Evolutionary conservation across 768 basidiomycete genomes (phyloP), one percentile per base, ranked within the genome.

Genomic region (Obba rivulosa): DNA sequence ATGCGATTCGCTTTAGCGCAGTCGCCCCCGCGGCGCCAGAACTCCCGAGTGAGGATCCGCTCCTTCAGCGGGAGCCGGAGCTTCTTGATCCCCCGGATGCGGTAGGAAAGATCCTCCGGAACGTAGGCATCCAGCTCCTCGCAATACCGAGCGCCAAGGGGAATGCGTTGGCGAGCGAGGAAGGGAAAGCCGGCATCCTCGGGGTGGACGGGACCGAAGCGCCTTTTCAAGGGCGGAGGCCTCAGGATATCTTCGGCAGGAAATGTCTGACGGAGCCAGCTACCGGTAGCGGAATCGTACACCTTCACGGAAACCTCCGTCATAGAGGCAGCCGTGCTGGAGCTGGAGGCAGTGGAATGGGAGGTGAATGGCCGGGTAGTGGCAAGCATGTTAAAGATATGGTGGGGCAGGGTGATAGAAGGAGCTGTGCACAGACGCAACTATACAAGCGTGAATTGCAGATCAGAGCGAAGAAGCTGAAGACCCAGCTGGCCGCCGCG

Each of bases 81-180:
- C 23, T 49, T 47, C 49, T 46, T 41, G 49, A 45, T 46, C 31
- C 51, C 52, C 13, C 49, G 49, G 38, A 53, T 35, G 45, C 43
- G 47, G 52, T 53, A 56, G 13, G 55, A 41, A 13, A 56, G 52
- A 46, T 56, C 37, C 43, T 40, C 51, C 45, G 55, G 55, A 17
- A 56, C 55, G 39, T 42, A 50, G 16, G 49, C 55, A 37, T 56
- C 43, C 34, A 56, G 41, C 22, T 53, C 49, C 42, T 50, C 45
- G 52, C 55, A 56, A 52, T 56, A 56, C 34, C 55, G 55, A 20
- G 55, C 47, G 22, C 55, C 55, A 4, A 25, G 22, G 5, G 43
- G 43, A 24, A 24, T 24, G 20, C 16, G 22, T 24, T 31, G 22
- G 20, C n/a, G 28, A 31, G 28, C n/a, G 16, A 16, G 5, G 22